phyloP scores from a whole-genome alignment of 2,329 filamentous ascomycete genomes.

The Cordyceps javanica region DNA sequence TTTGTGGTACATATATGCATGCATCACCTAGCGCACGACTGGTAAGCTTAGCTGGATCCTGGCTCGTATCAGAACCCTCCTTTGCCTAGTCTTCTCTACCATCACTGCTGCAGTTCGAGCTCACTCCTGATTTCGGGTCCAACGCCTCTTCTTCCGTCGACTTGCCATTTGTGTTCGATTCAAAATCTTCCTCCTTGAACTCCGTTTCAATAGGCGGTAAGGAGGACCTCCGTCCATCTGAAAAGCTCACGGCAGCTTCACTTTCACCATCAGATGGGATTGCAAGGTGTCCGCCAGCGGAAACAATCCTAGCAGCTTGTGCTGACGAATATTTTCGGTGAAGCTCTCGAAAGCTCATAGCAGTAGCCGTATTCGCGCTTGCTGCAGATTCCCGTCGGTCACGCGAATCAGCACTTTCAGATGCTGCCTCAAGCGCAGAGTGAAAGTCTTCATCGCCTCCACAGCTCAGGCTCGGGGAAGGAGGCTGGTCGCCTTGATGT shows the following conservation, averaged over 20 bases:
- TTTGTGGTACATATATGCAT: not conserved
- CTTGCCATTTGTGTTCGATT: not conserved
- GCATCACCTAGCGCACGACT: not conserved
- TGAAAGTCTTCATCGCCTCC: constrained; percentile 45
- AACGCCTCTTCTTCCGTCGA: not conserved
- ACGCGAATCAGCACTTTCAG: constrained; percentile 35
- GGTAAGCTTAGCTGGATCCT: not conserved
- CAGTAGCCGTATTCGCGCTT: constrained; percentile 61
- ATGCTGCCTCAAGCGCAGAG: constrained; percentile 40
- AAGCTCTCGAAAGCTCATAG: constrained; percentile 57
- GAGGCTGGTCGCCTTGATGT: constrained; percentile 34
- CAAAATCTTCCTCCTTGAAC: constrained; percentile 22
- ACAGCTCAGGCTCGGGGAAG: constrained; percentile 29
- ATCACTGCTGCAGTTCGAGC: not conserved
- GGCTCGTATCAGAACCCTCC: not conserved
- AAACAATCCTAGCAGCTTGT: constrained; percentile 38
- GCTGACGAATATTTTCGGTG: constrained; percentile 54
- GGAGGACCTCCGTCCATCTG: constrained; percentile 51
- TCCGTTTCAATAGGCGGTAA: constrained; percentile 45
- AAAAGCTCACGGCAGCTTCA: constrained; percentile 54
- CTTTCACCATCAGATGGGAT: constrained; percentile 54
- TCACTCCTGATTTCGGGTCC: not conserved
- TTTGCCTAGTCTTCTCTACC: not conserved
- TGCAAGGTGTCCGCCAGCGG: constrained; percentile 35
- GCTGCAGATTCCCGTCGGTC: constrained; percentile 55